These are phyloP conservation scores for Citrus australasica DNA, from an alignment of 345 rosid species.

Conservation along the genomic window DNA sequence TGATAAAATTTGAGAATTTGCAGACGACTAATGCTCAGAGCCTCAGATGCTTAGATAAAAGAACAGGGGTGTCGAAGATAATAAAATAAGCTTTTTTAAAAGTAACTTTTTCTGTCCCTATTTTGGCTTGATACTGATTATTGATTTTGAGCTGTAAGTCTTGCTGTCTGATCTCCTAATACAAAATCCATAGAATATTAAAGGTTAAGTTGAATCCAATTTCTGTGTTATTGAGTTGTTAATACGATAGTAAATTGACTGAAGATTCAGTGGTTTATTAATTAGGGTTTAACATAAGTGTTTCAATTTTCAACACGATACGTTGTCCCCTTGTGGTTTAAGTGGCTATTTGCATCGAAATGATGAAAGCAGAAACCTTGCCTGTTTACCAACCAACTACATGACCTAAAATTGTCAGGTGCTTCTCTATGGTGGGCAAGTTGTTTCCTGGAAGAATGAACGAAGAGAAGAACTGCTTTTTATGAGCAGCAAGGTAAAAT, in stretches of 20 bases:
- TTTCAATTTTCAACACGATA: neutral
- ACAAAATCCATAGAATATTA: neutral
- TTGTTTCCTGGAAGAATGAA: conserved; percentile 93
- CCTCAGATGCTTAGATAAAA: neutral
- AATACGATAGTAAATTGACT: neutral
- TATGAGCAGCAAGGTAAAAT: conserved; percentile 76
- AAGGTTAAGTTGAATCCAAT: neutral
- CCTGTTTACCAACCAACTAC: neutral
- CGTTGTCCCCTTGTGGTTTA: neutral
- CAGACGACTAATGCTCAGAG: neutral
- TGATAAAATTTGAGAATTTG: neutral
- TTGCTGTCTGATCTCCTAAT: neutral
- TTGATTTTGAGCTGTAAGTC: neutral
- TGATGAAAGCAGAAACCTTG: neutral
- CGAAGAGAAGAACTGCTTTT: conserved; percentile 79
- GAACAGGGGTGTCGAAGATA: neutral
- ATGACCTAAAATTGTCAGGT: conserved; percentile 52
- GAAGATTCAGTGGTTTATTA: neutral
- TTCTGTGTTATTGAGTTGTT: conserved; percentile 4
- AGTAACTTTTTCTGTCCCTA: neutral
- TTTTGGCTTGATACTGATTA: neutral
- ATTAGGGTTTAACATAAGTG: neutral
- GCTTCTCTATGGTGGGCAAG: conserved; percentile 82
- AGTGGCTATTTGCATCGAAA: neutral
- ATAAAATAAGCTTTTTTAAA: neutral